Percentiles rank a stretch among this genome's conserved stretches.
These are phyloP conservation scores for Kwoniella botswanensis DNA, from an alignment of 768 basidiomycete genomes.

Conservation along the genomic window DNA sequence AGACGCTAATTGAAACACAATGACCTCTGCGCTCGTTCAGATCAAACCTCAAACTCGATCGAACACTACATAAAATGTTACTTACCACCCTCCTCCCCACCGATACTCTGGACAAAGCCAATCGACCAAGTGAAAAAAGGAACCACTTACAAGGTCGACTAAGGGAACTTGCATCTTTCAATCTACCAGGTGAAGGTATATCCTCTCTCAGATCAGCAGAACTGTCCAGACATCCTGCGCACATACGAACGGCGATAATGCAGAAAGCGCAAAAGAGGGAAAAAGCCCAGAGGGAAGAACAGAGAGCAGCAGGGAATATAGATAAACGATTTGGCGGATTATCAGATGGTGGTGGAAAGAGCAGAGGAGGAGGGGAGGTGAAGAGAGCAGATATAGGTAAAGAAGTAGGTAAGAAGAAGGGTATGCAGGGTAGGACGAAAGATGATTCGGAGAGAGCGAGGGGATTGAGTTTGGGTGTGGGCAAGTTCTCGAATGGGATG, in stretches of 20 bases:
- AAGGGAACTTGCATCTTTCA: conserved; percentile 45
- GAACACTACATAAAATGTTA: conserved; percentile 55
- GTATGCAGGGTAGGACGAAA: conserved; percentile 47
- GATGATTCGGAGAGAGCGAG: conserved; percentile 36
- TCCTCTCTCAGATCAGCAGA: conserved; percentile 22
- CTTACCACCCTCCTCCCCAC: conserved; percentile 52
- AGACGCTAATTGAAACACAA: too few relatives aligned
- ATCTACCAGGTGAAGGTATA: conserved; percentile 51
- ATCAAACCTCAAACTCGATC: conserved; percentile 56
- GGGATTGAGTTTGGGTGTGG: conserved; percentile 56
- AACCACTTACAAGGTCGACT: conserved; percentile 48
- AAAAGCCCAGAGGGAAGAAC: conserved; percentile 41
- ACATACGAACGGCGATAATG: conserved; percentile 53
- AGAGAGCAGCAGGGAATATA: conserved; percentile 46
- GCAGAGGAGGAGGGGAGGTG: conserved; percentile 28
- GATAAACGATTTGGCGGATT: conserved; percentile 46
- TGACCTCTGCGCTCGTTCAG: too few relatives aligned
- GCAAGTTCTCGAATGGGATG: conserved; percentile 54
- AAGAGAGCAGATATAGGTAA: conserved; percentile 25
- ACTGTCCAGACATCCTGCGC: conserved; percentile 45
- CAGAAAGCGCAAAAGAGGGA: conserved; percentile 41
- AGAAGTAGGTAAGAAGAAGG: conserved; percentile 30
- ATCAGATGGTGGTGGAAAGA: conserved; percentile 32
- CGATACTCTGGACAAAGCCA: conserved; percentile 26
- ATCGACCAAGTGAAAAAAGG: conserved; percentile 52